Evolutionary conservation across 371 early-diverging fungal genomes (phyloP), one percentile per base, ranked within the genome.

Genomic region (Mortierella sp.): DNA sequence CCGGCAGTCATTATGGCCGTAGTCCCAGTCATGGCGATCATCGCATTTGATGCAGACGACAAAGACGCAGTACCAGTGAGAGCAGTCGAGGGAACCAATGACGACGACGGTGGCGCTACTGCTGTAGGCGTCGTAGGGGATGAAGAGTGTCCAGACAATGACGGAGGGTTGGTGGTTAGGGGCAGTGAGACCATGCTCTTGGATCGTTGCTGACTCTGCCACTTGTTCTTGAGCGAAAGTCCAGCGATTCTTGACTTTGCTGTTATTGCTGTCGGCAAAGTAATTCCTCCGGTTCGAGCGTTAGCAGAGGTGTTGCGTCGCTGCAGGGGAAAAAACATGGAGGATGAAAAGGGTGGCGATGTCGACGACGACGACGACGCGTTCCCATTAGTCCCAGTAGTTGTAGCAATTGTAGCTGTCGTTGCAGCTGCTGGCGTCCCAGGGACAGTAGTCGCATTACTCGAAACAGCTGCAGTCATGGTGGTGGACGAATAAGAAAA

Each of bases 111-210:
- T 65, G 65, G 35, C 6, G 24, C 21, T 32, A 21, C 18, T 35
- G 51, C 21, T 21, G 51, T 21, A 5, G 51, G 21, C 4, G 51
- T 51, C 6, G 38, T 38, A 38, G 38, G 65, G 38, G 38, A 32
- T 10, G 65, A 24, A n/a, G 56, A 16, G 18, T 38, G 65, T 8
- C 21, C 38, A 65, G 65, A 38, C 18, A 65, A 38, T 3, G 65
- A 21, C 65, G 18, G 12, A 32, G 38, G 24, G 35, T 21, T 32
- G 35, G 21, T 38, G 43, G 35, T 74, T 27, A 75, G 10, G n/a
- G 63, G 63, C 16, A 75, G 75, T 27, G 75, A 63, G 27, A 75
- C 48, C 75, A 75, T 75, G 38, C 75, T 75, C 18, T 68, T 75
- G 68, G 75, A 68, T 41, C 70, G 48, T 7, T 63, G 75, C 68